Conservation (phyloP, 1,284 basidiomycete genomes). For the Puccinia polysora region DNA sequence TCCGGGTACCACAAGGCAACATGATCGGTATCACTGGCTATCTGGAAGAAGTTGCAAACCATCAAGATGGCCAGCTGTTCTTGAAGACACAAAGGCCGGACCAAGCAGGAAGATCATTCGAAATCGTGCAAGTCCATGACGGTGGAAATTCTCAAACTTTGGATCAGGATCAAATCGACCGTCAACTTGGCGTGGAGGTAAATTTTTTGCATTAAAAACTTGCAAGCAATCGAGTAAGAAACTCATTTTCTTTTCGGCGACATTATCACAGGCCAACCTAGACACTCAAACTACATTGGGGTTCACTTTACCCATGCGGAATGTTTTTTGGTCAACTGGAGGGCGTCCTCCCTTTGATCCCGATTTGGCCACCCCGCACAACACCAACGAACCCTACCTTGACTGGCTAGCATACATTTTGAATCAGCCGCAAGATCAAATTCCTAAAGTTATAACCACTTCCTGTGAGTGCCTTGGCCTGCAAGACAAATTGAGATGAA, state of each 20-base stretch:
- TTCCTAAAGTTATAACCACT: constrained; percentile 34
- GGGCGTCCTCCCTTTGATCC: constrained; percentile 29
- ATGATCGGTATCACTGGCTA: constrained; percentile 37
- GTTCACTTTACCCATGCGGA: constrained; percentile 28
- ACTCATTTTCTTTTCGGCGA: neutral
- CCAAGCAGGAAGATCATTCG: constrained; percentile 17
- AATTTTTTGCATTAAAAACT: neutral
- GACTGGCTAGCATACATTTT: constrained; percentile 38
- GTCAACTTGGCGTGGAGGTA: constrained; percentile 29
- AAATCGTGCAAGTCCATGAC: constrained; percentile 16
- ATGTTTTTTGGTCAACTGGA: constrained; percentile 32
- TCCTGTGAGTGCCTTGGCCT: constrained; percentile 35
- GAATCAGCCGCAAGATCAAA: constrained; percentile 1
- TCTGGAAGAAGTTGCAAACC: constrained; percentile 29
- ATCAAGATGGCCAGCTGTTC: constrained; percentile 24
- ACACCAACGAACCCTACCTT: constrained; percentile 39
- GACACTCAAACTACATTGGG: constrained; percentile 34
- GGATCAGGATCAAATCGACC: constrained; percentile 11
- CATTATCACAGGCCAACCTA: constrained; percentile 24
- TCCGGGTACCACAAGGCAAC: neutral
- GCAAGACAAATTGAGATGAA: too few relatives aligned
- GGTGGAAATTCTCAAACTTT: constrained; percentile 18
- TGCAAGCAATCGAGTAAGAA: constrained; percentile 7
- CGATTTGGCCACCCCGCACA: constrained; percentile 18
- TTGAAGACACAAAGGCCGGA: constrained; percentile 18